phyloP scores from a whole-genome alignment of 805 yeast species.

The Grigorovia yakushimaensis region DNA sequence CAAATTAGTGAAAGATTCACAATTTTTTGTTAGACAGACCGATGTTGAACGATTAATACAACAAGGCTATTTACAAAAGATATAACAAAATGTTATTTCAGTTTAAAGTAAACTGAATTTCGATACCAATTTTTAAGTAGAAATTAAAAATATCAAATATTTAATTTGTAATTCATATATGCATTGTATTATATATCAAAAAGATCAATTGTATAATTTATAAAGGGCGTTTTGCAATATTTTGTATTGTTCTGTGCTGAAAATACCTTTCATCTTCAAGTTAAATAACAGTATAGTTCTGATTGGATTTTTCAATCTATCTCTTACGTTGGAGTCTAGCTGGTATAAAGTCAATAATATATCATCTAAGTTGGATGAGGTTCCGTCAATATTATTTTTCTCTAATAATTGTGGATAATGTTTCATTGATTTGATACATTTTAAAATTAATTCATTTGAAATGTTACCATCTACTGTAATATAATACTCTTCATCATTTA shows the following conservation, averaged over 20 bases:
- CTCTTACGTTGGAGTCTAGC: neutral
- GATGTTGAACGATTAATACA: slow-evolving; percentile 92
- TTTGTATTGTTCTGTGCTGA: neutral
- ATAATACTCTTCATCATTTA: slow-evolving; percentile 23
- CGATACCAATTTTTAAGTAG: too few relatives aligned
- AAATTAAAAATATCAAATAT: too few relatives aligned
- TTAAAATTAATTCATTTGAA: neutral
- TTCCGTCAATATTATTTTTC: neutral
- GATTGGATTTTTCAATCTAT: neutral
- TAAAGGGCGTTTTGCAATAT: neutral
- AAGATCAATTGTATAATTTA: neutral
- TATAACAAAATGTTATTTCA: slow-evolving; percentile 25
- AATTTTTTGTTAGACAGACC: slow-evolving; percentile 84
- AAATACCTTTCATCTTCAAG: neutral
- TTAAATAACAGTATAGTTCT: neutral
- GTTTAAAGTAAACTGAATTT: neutral
- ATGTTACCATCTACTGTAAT: slow-evolving; percentile 25
- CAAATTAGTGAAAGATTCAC: slow-evolving; percentile 85
- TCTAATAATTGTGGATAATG: neutral
- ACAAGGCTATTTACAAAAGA: slow-evolving; percentile 82
- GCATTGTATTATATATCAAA: neutral
- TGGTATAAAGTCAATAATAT: neutral
- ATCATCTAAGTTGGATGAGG: neutral
- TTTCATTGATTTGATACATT: neutral
- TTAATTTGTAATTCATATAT: neutral